phyloP scores from a whole-genome alignment of 768 basidiomycete genomes.

The Hericium erinaceus region DNA sequence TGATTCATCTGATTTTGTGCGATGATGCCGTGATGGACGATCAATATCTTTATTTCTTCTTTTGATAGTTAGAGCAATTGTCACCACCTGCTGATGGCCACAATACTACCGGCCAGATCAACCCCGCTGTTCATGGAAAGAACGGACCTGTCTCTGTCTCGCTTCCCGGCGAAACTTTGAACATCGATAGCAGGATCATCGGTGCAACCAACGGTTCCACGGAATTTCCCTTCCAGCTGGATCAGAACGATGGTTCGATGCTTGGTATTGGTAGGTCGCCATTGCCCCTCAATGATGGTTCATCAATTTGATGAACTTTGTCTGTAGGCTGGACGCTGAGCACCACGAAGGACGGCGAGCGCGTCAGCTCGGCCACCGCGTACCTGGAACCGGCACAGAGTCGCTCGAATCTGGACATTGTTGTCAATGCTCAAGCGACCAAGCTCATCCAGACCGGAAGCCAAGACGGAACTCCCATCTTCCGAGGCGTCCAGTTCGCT shows the following conservation, averaged over 20 bases:
- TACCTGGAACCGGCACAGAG: slow-evolving; percentile 1
- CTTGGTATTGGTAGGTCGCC: slow-evolving; percentile 29
- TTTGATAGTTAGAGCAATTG: slow-evolving; percentile 27
- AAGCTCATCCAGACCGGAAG: not conserved
- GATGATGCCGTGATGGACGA: too few relatives aligned
- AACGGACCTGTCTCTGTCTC: slow-evolving; percentile 23
- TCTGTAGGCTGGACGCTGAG: not conserved
- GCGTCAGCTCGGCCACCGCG: slow-evolving; percentile 2
- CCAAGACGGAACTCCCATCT: not conserved
- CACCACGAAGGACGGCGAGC: not conserved
- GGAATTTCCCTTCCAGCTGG: slow-evolving; percentile 32
- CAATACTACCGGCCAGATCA: slow-evolving; percentile 27
- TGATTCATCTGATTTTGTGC: not conserved
- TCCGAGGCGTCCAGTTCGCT: slow-evolving; percentile 2
- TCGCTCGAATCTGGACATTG: slow-evolving; percentile 1
- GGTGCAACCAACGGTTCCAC: slow-evolving; percentile 26
- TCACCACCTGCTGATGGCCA: slow-evolving; percentile 30
- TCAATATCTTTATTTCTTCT: not conserved
- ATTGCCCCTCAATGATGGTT: not conserved
- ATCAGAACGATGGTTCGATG: slow-evolving; percentile 33
- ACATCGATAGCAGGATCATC: slow-evolving; percentile 26
- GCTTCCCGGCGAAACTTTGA: not conserved
- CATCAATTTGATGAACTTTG: too few relatives aligned
- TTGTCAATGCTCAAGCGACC: slow-evolving; percentile 1
- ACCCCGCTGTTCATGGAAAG: slow-evolving; percentile 29